Evolutionary conservation across 75 land plant genomes (phyloP).

Genomic region (Pseudotsuga menziesii): DNA sequence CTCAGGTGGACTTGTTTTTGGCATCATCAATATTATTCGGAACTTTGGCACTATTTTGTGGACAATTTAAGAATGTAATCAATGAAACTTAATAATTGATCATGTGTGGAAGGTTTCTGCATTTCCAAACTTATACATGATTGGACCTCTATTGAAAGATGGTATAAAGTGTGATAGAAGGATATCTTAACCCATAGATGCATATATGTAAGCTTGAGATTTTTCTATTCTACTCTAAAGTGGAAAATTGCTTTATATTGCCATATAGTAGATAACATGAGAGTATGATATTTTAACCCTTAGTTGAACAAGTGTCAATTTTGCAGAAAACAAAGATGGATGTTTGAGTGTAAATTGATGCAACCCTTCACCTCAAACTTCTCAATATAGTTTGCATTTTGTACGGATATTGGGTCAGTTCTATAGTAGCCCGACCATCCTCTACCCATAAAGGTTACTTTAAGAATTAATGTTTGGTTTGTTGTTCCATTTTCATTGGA

Average conservation of each 20-base stretch:
- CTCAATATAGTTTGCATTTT: background rate
- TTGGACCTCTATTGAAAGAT: background rate
- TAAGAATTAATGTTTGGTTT: conserved; percentile 97
- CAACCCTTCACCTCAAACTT: background rate
- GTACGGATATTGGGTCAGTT: conserved; percentile 95
- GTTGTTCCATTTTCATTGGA: conserved; percentile 93
- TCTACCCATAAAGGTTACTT: conserved; percentile 96
- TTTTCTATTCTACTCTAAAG: background rate
- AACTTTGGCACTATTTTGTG: conserved; percentile 94
- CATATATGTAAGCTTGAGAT: background rate
- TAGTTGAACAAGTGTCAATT: background rate
- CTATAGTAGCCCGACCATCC: conserved; percentile 85
- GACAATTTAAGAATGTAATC: conserved; percentile 68
- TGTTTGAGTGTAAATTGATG: conserved; percentile 7
- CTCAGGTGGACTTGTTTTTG: conserved; percentile 90
- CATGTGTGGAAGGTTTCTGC: background rate
- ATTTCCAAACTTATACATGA: background rate
- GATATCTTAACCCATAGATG: background rate
- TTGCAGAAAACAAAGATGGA: background rate
- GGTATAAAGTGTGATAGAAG: background rate
- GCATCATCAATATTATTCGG: conserved; percentile 92
- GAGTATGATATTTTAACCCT: background rate
- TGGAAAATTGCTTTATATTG: background rate
- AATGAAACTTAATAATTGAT: background rate
- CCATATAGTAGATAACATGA: background rate